Conservation (phyloP, 208 protist species). For the Willaertia magna region DNA sequence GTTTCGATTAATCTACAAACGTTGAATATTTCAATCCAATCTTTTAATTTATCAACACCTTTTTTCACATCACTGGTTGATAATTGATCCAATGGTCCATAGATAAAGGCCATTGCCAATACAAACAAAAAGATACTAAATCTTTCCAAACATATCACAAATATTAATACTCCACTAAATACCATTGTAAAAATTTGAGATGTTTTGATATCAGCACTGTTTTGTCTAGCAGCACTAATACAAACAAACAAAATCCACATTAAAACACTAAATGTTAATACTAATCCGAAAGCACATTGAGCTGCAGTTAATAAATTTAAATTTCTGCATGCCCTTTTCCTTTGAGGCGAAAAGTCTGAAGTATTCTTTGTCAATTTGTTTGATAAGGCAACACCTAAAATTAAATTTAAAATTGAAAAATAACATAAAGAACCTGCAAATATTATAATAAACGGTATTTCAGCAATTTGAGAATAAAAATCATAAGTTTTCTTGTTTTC, state of each 20-base stretch:
- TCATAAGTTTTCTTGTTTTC: too few relatives aligned
- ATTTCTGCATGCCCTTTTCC: background rate
- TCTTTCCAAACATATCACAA: background rate
- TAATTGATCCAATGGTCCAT: background rate
- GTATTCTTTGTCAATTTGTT: background rate
- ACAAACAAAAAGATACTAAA: background rate
- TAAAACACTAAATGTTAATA: background rate
- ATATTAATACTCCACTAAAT: background rate
- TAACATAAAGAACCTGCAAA: background rate
- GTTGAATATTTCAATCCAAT: too few relatives aligned
- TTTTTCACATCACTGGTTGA: too few relatives aligned
- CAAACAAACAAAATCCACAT: background rate
- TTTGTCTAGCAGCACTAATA: too few relatives aligned
- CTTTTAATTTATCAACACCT: too few relatives aligned
- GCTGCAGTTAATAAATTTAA: background rate
- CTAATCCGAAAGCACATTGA: background rate
- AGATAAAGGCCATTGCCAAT: background rate
- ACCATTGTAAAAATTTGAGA: too few relatives aligned
- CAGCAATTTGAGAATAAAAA: background rate
- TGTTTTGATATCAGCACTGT: too few relatives aligned
- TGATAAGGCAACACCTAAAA: background rate
- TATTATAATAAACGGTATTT: background rate
- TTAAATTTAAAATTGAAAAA: background rate
- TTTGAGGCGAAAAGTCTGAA: background rate
- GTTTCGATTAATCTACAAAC: too few relatives aligned